A percentile compares a stretch with the other conserved stretches of the same genome.
These are phyloP conservation scores for Ogataea salicorniae DNA, from an alignment of 805 yeast genomes.

Conservation along the genomic window DNA sequence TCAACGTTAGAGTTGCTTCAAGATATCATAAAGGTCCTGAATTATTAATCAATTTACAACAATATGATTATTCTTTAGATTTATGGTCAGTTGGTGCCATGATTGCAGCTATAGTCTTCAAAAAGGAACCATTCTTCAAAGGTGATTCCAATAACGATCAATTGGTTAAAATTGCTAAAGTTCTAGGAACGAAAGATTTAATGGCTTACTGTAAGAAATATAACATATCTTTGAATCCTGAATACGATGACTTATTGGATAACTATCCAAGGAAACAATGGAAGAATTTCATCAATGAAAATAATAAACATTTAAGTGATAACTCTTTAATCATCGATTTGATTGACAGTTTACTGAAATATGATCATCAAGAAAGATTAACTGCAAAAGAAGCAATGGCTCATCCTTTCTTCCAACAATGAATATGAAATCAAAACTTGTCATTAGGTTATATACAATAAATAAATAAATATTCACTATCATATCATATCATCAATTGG, in stretches of 20 bases:
- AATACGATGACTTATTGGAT: conserved; percentile 71
- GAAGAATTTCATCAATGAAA: conserved; percentile 53
- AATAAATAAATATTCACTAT: no score
- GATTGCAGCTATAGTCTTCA: conserved; percentile 84
- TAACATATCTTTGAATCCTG: conserved; percentile 62
- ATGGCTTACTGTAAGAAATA: conserved; percentile 63
- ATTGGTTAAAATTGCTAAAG: conserved; percentile 82
- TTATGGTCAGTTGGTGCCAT: conserved; percentile 91
- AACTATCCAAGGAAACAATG: conserved; percentile 64
- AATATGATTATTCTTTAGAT: conserved; percentile 84
- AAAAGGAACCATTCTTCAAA: conserved; percentile 88
- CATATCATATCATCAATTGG: no score
- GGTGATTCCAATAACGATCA: conserved; percentile 91
- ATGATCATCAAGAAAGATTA: conserved; percentile 82
- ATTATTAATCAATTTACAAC: conserved; percentile 71
- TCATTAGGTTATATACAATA: background rate
- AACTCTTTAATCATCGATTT: conserved; percentile 60
- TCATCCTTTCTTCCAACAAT: conserved; percentile 39
- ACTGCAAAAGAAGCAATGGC: conserved; percentile 87
- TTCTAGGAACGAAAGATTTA: conserved; percentile 78
- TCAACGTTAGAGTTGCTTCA: conserved; percentile 88
- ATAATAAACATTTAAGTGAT: conserved; percentile 45
- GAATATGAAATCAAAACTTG: background rate
- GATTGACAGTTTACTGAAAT: conserved; percentile 65
- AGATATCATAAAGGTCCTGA: conserved; percentile 93